Base-by-base conservation (phyloP, 768 basidiomycete species). In the Suillus fuscotomentosus region DNA sequence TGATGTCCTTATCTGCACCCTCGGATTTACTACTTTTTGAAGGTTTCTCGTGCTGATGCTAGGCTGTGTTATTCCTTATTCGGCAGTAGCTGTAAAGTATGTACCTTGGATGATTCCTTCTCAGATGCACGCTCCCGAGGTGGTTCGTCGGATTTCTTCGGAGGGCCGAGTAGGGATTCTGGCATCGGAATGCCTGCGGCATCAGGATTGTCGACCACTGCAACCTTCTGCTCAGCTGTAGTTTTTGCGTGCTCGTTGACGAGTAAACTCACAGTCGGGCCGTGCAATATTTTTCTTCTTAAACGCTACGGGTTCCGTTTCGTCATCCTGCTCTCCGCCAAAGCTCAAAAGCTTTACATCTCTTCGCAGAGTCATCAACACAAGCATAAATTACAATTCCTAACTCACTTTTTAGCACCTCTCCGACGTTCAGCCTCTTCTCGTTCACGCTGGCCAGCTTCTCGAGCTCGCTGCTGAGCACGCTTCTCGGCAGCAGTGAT, bases 401-500 rank as follows among this genome's bases (percentile, higher is more conserved):
- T 41, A 15, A 75, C 88, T 66, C 65, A 95, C 96, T 97, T 99
- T 70, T 95, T 98, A 0, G 91, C 94, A 31, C 90, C 88, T 68
- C 87, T 88, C 64, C 87, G 82, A 43, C 87, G 83, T 65, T 84
- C 82, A 42, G 82, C 84, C 68, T 93, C 91, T 70, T 94, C 93
- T n/a, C 91, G 80, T 73, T 94, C 91, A 60, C 84, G 82, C 69
- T 89, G 89, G 1, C 85, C 88, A 66, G 87, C 83, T 71, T 94
- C 88, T 47, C 87, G 84, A 2, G 96, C 97, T 61, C 84, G 84
- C 66, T 89, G 89, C 73, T 99, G 97, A 0, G 82, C 89, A 47
- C 89, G 85, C 66, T 91, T 90, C 78, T 99, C 97, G 2, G 88
- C 94, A 1, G 95, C 95, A 1, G 97, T 99, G 65, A 99, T 99